Evolutionary conservation across 2,329 filamentous ascomycete species (phyloP).

Genomic region (Nannizzia gypsea): DNA sequence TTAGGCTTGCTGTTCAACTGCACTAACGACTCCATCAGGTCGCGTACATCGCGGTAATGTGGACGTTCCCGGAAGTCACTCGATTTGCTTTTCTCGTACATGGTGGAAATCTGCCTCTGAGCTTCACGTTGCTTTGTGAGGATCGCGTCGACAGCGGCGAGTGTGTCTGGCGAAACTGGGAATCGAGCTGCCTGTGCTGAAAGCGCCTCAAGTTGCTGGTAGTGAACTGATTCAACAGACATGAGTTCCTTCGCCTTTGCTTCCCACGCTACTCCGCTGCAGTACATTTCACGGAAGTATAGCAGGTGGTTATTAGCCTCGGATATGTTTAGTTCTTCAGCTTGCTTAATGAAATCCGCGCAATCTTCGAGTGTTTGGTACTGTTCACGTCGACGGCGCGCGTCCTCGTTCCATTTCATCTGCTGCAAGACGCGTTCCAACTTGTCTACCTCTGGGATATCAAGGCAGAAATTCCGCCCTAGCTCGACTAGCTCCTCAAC

Average conservation of each 20-base stretch:
- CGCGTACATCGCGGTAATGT: slow-evolving; percentile 77
- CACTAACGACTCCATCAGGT: slow-evolving; percentile 74
- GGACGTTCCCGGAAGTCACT: slow-evolving; percentile 67
- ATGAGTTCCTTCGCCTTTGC: slow-evolving; percentile 85
- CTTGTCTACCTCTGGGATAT: slow-evolving; percentile 75
- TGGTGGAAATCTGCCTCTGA: slow-evolving; percentile 70
- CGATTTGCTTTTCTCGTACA: slow-evolving; percentile 67
- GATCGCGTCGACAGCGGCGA: slow-evolving; percentile 76
- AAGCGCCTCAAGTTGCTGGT: slow-evolving; percentile 84
- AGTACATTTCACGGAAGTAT: slow-evolving; percentile 63
- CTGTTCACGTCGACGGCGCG: slow-evolving; percentile 52
- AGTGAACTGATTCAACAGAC: slow-evolving; percentile 81
- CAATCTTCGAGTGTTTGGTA: slow-evolving; percentile 69
- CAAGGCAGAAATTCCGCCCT: slow-evolving; percentile 78
- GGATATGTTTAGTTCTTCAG: slow-evolving; percentile 63
- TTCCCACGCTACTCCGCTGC: slow-evolving; percentile 78
- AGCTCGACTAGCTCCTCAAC: slow-evolving; percentile 86
- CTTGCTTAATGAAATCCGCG: slow-evolving; percentile 63
- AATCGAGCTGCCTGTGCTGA: slow-evolving; percentile 69
- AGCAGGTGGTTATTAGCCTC: slow-evolving; percentile 68
- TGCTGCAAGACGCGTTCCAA: slow-evolving; percentile 72
- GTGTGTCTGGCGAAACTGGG: slow-evolving; percentile 70
- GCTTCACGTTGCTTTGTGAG: slow-evolving; percentile 92
- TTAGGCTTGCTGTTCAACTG: slow-evolving; percentile 86
- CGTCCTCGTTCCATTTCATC: slow-evolving; percentile 77